Evolutionary conservation across 169 alveolate species (phyloP), one percentile per base, ranked within the genome.

Genomic region (Plasmodium adleri): DNA sequence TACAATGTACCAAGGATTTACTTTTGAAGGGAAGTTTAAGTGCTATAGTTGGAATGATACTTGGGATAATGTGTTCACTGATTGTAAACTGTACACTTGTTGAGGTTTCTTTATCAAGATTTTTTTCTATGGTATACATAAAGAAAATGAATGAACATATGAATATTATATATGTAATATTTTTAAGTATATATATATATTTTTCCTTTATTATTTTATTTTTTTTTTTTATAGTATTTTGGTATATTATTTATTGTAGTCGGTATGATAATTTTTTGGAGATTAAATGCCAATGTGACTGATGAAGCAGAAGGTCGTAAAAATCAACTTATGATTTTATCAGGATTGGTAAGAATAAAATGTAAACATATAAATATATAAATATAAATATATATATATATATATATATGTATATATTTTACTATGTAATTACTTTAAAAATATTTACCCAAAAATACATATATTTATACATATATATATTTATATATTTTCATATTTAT

Each of bases 31-130:
- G 90, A 28, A 68, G 74, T 47, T 9, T 94, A 75, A 92, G 97
- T 88, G 92, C 97, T 17, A 39, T 93, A n/a, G 90, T 93, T 59
- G 99, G 99, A 7, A 93, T 95, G 67, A 76, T 94, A 20, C 72
- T 97, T 2, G 99, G 99, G 10, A 89, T 96, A 39, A 87, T 94
- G 52, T 94, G 97, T 54, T 96, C 98, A n/a, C 90, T 96, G 22
- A 93, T 97, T 13, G 99, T 97, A 32, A 97, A 97, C 74, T 95
- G 98, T 72, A 96, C 99, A 2, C 90, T 97, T 47, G 98, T 97
- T 9, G 99, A 97, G 88, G 95, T 97, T n/a, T 95, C 98, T 7
- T 75, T 96, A 63, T 95, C 98, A 22, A 94, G 97, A 4, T 97
- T 97, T 91, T 97, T 97, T 91, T 93, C 99, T 13, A 80, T 95